A percentile compares a stretch with the other conserved stretches of the same genome.
Evolutionary conservation across 2,329 filamentous ascomycete species (phyloP).

Genomic region (Aspergillus awamori): DNA sequence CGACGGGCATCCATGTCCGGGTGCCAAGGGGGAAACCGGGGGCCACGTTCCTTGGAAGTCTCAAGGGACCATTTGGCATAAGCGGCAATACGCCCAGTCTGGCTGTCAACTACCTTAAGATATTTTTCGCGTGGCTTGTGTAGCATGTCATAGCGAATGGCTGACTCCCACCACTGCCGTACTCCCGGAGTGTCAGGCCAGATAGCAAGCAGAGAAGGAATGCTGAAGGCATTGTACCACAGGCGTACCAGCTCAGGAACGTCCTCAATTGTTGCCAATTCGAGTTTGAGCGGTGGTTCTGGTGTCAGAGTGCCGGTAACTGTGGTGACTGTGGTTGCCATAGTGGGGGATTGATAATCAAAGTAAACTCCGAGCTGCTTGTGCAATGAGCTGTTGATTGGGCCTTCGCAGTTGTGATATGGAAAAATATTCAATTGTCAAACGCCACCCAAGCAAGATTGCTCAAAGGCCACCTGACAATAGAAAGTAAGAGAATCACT

Average conservation of each 20-base stretch:
- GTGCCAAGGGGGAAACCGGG: conserved; percentile 33
- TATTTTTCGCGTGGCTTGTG: conserved; percentile 29
- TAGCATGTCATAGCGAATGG: conserved; percentile 25
- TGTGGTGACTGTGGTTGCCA: background rate
- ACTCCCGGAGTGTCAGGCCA: conserved; percentile 33
- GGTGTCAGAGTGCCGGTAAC: background rate
- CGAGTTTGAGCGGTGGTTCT: conserved; percentile 6
- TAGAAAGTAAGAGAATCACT: too few species aligned
- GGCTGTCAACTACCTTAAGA: conserved; percentile 30
- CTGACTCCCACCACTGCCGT: conserved; percentile 31
- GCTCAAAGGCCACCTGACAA: too few species aligned
- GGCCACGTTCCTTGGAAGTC: conserved; percentile 27
- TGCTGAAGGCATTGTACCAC: conserved; percentile 31
- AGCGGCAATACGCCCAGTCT: conserved; percentile 26
- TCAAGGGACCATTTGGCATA: conserved; percentile 37
- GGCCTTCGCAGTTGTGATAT: too few species aligned
- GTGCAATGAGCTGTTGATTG: too few species aligned
- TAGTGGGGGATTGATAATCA: background rate
- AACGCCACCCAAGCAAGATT: too few species aligned
- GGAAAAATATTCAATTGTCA: too few species aligned
- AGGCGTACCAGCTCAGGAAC: conserved; percentile 27
- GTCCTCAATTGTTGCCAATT: conserved; percentile 27
- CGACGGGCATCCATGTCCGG: conserved; percentile 20
- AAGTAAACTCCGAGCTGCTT: background rate
- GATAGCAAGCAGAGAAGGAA: conserved; percentile 22